A percentile compares a stretch with the other conserved stretches of the same genome.
Conservation (phyloP, 192 early-diverging fungal species). For the Backusella parvicylindrica region DNA sequence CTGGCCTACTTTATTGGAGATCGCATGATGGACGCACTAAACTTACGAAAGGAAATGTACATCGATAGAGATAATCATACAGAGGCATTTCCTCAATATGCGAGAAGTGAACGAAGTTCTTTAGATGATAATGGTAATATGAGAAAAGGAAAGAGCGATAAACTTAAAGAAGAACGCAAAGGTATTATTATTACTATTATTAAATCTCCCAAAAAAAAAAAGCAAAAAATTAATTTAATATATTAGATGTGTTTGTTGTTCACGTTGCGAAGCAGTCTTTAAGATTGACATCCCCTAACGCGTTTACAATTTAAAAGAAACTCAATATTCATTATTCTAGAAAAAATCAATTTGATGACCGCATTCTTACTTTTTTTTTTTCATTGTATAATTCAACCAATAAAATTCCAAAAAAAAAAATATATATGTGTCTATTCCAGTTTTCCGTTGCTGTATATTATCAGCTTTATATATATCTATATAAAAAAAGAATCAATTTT, state of each 20-base stretch:
- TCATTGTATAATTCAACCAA: background rate
- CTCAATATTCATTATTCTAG: background rate
- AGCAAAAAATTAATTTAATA: background rate
- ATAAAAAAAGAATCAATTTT: background rate
- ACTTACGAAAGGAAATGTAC: constrained; percentile 25
- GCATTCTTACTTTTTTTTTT: background rate
- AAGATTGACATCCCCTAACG: constrained; percentile 1
- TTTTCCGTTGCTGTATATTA: too few relatives aligned
- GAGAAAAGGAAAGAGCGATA: background rate
- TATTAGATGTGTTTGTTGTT: constrained; percentile 2
- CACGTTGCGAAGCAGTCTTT: background rate
- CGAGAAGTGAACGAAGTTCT: background rate
- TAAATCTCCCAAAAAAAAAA: background rate
- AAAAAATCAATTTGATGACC: background rate
- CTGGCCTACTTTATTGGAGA: constrained; percentile 11
- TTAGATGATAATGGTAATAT: background rate
- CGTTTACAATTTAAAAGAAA: constrained; percentile 6
- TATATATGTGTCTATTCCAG: too few relatives aligned
- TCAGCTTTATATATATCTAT: too few relatives aligned
- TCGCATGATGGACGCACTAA: constrained; percentile 11
- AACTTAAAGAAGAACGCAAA: background rate
- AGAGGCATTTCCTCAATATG: constrained; percentile 8
- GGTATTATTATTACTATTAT: too few relatives aligned
- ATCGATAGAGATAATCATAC: constrained; percentile 11
- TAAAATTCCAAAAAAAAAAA: too few relatives aligned